Evolutionary conservation across 2,329 filamentous ascomycete species (phyloP).

Genomic region (Epichloe bromicola): DNA sequence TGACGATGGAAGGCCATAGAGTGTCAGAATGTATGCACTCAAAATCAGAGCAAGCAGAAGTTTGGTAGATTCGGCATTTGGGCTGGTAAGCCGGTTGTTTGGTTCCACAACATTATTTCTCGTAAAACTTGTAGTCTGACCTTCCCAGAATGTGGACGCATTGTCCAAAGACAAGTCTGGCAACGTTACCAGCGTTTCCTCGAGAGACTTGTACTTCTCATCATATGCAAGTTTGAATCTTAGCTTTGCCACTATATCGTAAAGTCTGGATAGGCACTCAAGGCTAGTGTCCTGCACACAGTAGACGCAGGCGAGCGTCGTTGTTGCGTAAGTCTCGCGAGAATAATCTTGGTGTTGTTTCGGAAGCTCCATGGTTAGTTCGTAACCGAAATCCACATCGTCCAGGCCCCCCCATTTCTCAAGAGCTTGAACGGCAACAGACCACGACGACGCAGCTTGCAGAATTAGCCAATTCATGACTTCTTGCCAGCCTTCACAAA

Average conservation of each 20-base stretch:
- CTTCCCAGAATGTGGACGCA: conserved; percentile 8
- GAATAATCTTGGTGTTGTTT: conserved; percentile 48
- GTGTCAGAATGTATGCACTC: conserved; percentile 44
- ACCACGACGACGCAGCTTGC: conserved; percentile 48
- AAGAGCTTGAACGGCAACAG: conserved; percentile 47
- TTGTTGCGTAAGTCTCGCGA: conserved; percentile 51
- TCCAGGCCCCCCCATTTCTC: conserved; percentile 63
- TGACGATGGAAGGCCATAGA: conserved; percentile 34
- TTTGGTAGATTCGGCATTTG: conserved; percentile 39
- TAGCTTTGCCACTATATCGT: conserved; percentile 47
- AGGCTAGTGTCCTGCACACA: conserved; percentile 45
- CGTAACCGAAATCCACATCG: conserved; percentile 55
- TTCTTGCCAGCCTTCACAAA: conserved; percentile 53
- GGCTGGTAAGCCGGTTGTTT: conserved; percentile 52
- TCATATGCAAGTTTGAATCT: conserved; percentile 43
- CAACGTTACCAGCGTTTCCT: conserved; percentile 33
- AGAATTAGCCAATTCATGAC: conserved; percentile 53
- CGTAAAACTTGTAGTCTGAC: conserved; percentile 18
- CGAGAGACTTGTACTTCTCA: conserved; percentile 37
- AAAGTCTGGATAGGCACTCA: conserved; percentile 46
- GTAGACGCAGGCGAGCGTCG: conserved; percentile 56
- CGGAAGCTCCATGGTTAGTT: conserved; percentile 42
- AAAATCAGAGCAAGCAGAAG: conserved; percentile 51
- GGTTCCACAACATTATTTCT: conserved; percentile 38
- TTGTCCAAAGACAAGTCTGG: conserved; percentile 23